Conservation (phyloP, 1,139 yeast species). For the Sugiyamaella japonica region DNA sequence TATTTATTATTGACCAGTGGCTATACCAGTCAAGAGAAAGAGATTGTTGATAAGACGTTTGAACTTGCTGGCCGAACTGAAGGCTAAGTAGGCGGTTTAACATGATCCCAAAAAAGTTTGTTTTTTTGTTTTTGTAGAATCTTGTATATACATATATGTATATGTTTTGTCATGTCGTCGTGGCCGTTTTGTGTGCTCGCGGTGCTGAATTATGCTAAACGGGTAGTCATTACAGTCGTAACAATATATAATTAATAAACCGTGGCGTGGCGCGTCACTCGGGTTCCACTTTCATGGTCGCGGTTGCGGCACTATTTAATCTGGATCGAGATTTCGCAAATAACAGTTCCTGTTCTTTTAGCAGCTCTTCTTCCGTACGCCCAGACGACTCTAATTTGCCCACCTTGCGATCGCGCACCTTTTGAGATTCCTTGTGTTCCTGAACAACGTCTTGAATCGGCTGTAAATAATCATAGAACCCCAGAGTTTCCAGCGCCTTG, state of each 20-base stretch:
- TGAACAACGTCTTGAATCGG: conserved; percentile 76
- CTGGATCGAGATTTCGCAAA: conserved; percentile 82
- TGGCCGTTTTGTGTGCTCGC: not conserved
- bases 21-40: conserved; percentile 41
- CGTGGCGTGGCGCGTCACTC: not conserved
- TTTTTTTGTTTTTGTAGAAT: not conserved
- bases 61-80: conserved; percentile 25
- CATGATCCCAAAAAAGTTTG: conserved; percentile 5
- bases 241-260: conserved; percentile 5
- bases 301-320: conserved; percentile 33
- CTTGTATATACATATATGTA: not conserved
- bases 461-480: conserved; percentile 81
- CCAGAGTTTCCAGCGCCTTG: conserved; percentile 84
- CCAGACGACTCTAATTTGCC: conserved; percentile 94
- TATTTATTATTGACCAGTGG: conserved; percentile 35
- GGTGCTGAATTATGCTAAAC: conserved; percentile 5
- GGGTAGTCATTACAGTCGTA: conserved; percentile 11
- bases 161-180: not conserved
- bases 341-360: conserved; percentile 88
- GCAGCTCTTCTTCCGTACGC: conserved; percentile 83
- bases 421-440: conserved; percentile 85
- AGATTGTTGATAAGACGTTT: conserved; percentile 31
- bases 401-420: conserved; percentile 78
- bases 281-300: conserved; percentile 14
- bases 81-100: not conserved